Evolutionary conservation across 2,329 filamentous ascomycete species (phyloP).

Genomic region (Graphilbum sp.): DNA sequence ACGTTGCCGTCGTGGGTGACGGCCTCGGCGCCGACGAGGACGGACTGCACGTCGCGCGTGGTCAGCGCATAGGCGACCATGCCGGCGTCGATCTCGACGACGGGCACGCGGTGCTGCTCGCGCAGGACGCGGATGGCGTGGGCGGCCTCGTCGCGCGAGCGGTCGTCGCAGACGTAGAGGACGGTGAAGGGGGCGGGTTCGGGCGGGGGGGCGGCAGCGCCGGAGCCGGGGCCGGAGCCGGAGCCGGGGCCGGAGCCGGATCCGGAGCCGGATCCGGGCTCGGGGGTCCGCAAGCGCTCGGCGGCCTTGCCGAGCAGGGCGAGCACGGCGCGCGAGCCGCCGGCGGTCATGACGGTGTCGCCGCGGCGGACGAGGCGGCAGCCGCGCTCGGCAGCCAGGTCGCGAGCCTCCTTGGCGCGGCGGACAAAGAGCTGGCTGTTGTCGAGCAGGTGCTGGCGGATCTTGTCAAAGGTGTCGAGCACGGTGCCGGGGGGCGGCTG

Average conservation of each 20-base stretch:
- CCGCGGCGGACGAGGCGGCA: constrained; percentile 65
- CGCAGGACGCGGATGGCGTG: constrained; percentile 57
- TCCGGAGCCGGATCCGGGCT: constrained; percentile 25
- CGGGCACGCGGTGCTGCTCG: constrained; percentile 52
- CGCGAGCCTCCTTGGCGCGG: constrained; percentile 68
- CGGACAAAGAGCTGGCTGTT: constrained; percentile 80
- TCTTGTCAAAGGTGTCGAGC: constrained; percentile 57
- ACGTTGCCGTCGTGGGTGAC: constrained; percentile 91
- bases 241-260: not conserved
- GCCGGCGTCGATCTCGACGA: constrained; percentile 63
- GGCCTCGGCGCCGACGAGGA: constrained; percentile 60
- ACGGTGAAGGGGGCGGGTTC: constrained; percentile 49
- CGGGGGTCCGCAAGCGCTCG: constrained; percentile 38
- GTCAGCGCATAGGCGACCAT: constrained; percentile 63
- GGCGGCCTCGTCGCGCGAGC: constrained; percentile 40
- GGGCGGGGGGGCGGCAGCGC: not conserved
- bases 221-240: constrained; percentile 21
- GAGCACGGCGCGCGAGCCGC: constrained; percentile 71
- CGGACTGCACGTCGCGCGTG: constrained; percentile 48
- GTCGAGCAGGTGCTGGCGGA: constrained; percentile 65
- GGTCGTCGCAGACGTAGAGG: constrained; percentile 55
- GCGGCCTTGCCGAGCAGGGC: constrained; percentile 60
- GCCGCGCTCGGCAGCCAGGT: constrained; percentile 68
- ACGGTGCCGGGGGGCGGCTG: constrained; percentile 20
- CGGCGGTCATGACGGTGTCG: constrained; percentile 74